Base-by-base conservation (phyloP, 352 stramenopile species). In the Thraustochytrium sp. region DNA sequence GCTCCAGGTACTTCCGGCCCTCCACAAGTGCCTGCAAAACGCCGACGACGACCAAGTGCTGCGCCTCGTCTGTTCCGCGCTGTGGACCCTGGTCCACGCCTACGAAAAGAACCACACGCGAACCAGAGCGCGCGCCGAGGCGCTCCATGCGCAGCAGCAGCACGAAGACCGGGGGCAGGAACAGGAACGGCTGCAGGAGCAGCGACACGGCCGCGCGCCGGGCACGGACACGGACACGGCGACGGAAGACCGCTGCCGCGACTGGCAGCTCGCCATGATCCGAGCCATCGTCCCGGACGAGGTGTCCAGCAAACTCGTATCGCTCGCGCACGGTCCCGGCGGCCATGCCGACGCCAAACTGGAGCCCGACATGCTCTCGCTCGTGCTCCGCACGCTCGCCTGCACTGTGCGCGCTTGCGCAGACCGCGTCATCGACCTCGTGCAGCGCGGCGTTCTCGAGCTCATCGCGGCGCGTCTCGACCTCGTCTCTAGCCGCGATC, bases 241-340 rank as follows among this genome's bases (percentile, higher is more conserved):
- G n/a, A n/a, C n/a, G n/a, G 23, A 51, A 26, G 61, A 73, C 23
- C 68, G 46, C n/a, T n/a, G 31, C 13, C 29, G 26, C 40, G 42
- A 23, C 40, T 77, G 65, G 65, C 65, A 77, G 46, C 29, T 0
- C 2, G 65, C 64, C 3, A 77, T 77, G 65, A 62, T 77, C 34
- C 42, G 49, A 8, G 65, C 68, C 9, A 77, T 77, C 31, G 65
- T 77, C n/a, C 65, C 65, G 11, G 65, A 61, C 26, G 9, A 23
- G 13, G 49, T 77, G 13, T 40, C 65, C 37, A 77, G 49, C 46
- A 62, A 55, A n/a, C 65, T 77, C 31, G 46, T 77, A 31, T 23
- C 23, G 13, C 26, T 77, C 26, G 42, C 26, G 11, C 65, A 77
- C 8, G 49, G 49, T 18, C 16, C 26, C 9, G 59, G 59, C 40